Base-by-base conservation (phyloP, 352 stramenopile genomes). In the Thalassiosira mediterranea region DNA sequence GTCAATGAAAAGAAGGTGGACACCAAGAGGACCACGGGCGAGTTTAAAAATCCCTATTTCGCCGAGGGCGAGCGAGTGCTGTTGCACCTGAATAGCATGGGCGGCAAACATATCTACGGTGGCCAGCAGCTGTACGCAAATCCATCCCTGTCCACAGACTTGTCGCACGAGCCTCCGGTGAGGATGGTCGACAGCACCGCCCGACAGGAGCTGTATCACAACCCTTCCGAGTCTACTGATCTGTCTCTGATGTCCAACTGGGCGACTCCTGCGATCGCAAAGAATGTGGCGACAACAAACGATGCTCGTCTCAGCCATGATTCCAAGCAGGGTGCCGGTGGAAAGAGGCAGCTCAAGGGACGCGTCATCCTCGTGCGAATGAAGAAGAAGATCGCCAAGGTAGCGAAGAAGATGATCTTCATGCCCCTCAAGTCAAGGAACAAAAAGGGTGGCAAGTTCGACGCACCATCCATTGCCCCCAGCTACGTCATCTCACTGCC, bases 301-400 rank as follows among this genome's bases (percentile, higher is more conserved):
- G 42, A 29, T 56, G 57, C 28, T 19, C 51, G 51, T 38, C 23
- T 23, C 29, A 60, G 49, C 26, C 42, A 56, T 47, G 37, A 19
- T 46, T 42, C 15, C 15, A 46, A 37, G 64, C 15, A 10, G 11
- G 8, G 48, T 63, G 21, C 49, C 38, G 13, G 25, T 23, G 58
- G 52, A 8, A 81, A 75, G 54, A 32, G 72, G 51, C 15, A 72
- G 34, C 54, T 81, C 23, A 81, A 81, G 56, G 72, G 72, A 17
- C 64, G 72, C 21, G 52, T 81, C 13, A 53, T 81, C 8, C 49
- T 81, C 15, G 28, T 72, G 13, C 64, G 58, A 3, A 72, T 81
- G 15, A 65, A 71, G 32, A 81, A 81, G 51, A 81, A 81, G 47
- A 54, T 81, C n/a, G 71, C 64, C 29, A 81, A 81, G 44, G 72